These are phyloP conservation scores for Neofusicoccum parvum DNA, from an alignment of 2,329 filamentous ascomycete species.

Conservation along the genomic window DNA sequence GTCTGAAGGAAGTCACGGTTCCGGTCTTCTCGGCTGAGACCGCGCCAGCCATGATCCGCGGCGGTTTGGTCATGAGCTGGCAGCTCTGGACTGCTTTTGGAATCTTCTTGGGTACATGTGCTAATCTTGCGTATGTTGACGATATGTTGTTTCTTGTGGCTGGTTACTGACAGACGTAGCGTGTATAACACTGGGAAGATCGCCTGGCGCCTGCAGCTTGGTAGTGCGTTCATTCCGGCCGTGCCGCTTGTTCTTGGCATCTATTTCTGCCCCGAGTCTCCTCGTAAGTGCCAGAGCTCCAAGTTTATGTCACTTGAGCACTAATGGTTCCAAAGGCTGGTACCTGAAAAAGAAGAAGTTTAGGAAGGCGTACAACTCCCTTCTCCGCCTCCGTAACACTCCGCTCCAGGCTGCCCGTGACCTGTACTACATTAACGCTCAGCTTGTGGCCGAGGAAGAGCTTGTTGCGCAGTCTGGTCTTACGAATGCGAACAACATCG, in stretches of 20 bases:
- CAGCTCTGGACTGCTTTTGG: constrained; percentile 49
- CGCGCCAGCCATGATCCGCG: constrained; percentile 48
- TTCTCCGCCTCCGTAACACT: constrained; percentile 41
- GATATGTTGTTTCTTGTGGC: too few species aligned
- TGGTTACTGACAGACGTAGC: too few species aligned
- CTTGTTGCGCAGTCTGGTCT: constrained; percentile 28
- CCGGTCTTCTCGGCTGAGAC: constrained; percentile 78
- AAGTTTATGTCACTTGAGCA: too few species aligned
- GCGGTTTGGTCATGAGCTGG: constrained; percentile 42
- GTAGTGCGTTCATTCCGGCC: constrained; percentile 44
- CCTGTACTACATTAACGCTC: constrained; percentile 50
- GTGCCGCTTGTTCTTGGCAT: constrained; percentile 40
- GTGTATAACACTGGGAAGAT: constrained; percentile 40
- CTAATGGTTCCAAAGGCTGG: constrained; percentile 29
- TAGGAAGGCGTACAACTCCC: constrained; percentile 42
- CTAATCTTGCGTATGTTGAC: constrained; percentile 35
- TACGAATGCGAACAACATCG: neutral
- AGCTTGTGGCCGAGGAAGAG: constrained; percentile 36
- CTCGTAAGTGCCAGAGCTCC: neutral
- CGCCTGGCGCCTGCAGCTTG: constrained; percentile 44
- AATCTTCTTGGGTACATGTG: constrained; percentile 48
- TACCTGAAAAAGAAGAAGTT: constrained; percentile 44
- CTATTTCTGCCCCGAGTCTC: constrained; percentile 36
- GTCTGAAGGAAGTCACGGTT: constrained; percentile 72
- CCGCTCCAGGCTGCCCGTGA: constrained; percentile 46